These are phyloP conservation scores for Hypericum androsaemum DNA, from an alignment of 345 rosid genomes.

Conservation along the genomic window DNA sequence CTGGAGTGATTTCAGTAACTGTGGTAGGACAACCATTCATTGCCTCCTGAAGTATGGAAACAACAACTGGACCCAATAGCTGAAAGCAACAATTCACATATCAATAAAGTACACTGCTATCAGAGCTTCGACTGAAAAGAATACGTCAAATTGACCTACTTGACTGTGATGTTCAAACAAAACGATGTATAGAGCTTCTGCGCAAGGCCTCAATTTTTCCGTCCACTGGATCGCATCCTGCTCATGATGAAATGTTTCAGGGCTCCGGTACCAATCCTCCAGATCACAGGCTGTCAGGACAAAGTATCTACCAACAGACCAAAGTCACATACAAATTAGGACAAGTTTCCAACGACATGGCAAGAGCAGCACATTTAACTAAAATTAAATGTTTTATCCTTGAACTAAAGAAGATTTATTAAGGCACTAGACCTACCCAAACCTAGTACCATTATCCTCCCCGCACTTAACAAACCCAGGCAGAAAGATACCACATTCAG, in stretches of 20 bases:
- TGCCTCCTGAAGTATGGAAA: conserved; percentile 91
- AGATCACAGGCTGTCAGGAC: conserved; percentile 76
- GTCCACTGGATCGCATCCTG: conserved; percentile 99
- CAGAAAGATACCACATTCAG: no score
- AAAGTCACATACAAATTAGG: neutral
- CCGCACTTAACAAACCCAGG: no score
- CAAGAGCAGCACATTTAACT: no score
- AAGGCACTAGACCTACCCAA: no score
- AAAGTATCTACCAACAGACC: conserved; percentile 56
- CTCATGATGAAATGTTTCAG: conserved; percentile 97
- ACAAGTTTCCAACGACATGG: no score
- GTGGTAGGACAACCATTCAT: conserved; percentile 82
- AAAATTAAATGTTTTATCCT: no score
- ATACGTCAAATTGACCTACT: conserved; percentile 41
- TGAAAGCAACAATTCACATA: conserved; percentile 24
- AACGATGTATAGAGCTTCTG: conserved; percentile 94
- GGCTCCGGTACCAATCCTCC: conserved; percentile 86
- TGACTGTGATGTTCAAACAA: conserved; percentile 93
- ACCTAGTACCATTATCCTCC: no score
- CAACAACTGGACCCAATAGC: conserved; percentile 88
- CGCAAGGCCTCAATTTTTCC: conserved; percentile 92
- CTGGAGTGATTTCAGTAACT: conserved; percentile 69
- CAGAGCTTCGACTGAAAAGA: conserved; percentile 1
- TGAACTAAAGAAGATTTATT: no score
- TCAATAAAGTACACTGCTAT: neutral